These are phyloP conservation scores for Kodamaea hsintzibuensis DNA, from an alignment of 805 yeast species.

Conservation along the genomic window DNA sequence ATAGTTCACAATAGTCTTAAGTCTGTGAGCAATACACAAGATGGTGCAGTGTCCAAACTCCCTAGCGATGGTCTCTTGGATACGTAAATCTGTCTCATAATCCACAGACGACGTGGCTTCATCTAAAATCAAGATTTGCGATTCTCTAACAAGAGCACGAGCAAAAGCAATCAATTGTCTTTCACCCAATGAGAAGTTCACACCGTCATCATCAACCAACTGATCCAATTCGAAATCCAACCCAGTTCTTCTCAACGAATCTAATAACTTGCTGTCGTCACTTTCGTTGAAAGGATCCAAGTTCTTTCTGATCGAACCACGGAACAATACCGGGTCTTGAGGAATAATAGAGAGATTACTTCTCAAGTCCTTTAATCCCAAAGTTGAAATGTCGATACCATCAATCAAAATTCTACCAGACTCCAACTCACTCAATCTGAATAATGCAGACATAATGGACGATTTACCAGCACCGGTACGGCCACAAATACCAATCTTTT, in stretches of 20 bases:
- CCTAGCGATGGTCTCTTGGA: slow-evolving; percentile 67
- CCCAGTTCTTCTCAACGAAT: slow-evolving; percentile 57
- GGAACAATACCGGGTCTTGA: slow-evolving; percentile 68
- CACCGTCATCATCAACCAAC: slow-evolving; percentile 64
- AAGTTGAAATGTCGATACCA: slow-evolving; percentile 51
- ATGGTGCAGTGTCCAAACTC: slow-evolving; percentile 75
- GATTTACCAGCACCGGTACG: slow-evolving; percentile 88
- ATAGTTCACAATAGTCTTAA: slow-evolving; percentile 70
- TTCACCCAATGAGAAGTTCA: slow-evolving; percentile 74
- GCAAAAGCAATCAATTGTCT: slow-evolving; percentile 79
- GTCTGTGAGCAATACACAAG: slow-evolving; percentile 84
- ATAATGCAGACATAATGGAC: slow-evolving; percentile 64
- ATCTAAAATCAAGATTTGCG: slow-evolving; percentile 76
- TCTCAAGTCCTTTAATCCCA: slow-evolving; percentile 59
- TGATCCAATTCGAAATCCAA: slow-evolving; percentile 49
- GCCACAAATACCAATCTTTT: slow-evolving; percentile 84
- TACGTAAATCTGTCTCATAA: slow-evolving; percentile 79
- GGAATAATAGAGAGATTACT: slow-evolving; percentile 66
- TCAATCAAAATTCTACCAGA: slow-evolving; percentile 55
- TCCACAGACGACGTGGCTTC: slow-evolving; percentile 85
- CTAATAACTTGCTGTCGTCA: slow-evolving; percentile 56
- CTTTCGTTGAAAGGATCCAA: slow-evolving; percentile 61
- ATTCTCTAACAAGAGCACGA: slow-evolving; percentile 73
- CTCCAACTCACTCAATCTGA: slow-evolving; percentile 53
- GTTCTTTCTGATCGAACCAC: slow-evolving; percentile 58